Evolutionary conservation across 2,329 filamentous ascomycete genomes (phyloP), one percentile per base, ranked within the genome.

Genomic region (Juglanconis sp.): DNA sequence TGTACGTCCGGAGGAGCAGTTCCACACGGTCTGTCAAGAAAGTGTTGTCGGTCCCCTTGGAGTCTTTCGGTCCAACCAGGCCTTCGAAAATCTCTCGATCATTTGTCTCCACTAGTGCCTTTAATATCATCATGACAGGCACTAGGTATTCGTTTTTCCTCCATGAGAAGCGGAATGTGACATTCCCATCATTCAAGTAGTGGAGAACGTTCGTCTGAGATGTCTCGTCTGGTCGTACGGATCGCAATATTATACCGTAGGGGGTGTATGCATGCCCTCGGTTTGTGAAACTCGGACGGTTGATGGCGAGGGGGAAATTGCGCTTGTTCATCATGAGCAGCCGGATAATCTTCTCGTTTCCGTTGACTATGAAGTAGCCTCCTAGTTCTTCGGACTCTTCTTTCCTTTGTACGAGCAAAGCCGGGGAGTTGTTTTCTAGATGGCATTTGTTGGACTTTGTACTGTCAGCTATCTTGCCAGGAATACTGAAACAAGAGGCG

Each of bases 101-200:
- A 72, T 96, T 99, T 15, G 95, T 99, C 74, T 99, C 94, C 2
- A 95, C 85, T 53, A 99, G 79, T 1, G 95, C 94, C 78, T 98
- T 99, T 65, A 99, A 77, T 38, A 99, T 87, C 94, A 99, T 98
- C 83, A 97, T 88, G 63, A 92, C 90, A 1, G 95, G 95, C 2
- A 99, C 85, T n/a, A 99, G 85, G 70, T 92, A 99, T 75, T 99
- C 95, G 67, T 92, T 92, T 77, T 99, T 99, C 67, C 93, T 85
- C 94, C 94, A 99, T 6, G 94, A 97, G 76, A 99, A 99, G 59
- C 95, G 85, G 76, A 99, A 96, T 0, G 92, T 98, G 68, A 98
- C 88, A 74, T 97, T 98, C 65, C 95, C 95, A 72, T 99, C 95
- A 68, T 84, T 92, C 59, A 99, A 84, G 74, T 98, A 99, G 76